Evolutionary conservation across 371 early-diverging fungal genomes (phyloP).

Genomic region (Syncephalastrum monosporum): DNA sequence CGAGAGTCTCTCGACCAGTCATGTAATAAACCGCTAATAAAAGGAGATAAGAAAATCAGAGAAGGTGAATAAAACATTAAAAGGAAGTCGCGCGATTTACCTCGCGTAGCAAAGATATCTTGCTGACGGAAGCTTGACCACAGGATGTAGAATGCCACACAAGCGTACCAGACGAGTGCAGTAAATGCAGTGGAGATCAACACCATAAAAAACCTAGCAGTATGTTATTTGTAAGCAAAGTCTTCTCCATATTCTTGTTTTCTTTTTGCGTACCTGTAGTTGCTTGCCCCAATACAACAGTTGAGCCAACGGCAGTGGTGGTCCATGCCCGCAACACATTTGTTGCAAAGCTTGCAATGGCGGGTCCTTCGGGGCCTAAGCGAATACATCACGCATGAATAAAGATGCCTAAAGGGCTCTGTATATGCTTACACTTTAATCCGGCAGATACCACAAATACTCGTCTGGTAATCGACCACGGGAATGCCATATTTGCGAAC

Average conservation of each 20-base stretch:
- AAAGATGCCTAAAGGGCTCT: neutral
- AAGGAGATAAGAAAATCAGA: too few relatives aligned
- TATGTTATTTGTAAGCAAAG: slow-evolving; percentile 6
- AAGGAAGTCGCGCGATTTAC: slow-evolving; percentile 10
- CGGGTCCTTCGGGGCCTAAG: slow-evolving; percentile 44
- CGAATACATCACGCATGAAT: neutral
- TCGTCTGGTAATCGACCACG: slow-evolving; percentile 61
- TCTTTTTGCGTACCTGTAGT: slow-evolving; percentile 49
- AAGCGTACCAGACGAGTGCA: slow-evolving; percentile 31
- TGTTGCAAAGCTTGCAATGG: slow-evolving; percentile 82
- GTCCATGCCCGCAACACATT: slow-evolving; percentile 79
- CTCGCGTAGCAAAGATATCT: slow-evolving; percentile 29
- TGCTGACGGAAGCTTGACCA: slow-evolving; percentile 33
- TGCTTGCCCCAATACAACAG: slow-evolving; percentile 74
- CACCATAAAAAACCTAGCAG: slow-evolving; percentile 26
- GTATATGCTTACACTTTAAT: slow-evolving; percentile 46
- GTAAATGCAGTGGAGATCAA: slow-evolving; percentile 26
- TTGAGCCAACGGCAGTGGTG: slow-evolving; percentile 86
- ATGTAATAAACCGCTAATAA: too few relatives aligned
- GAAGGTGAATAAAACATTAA: too few relatives aligned
- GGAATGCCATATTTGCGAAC: slow-evolving; percentile 66
- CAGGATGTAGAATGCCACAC: slow-evolving; percentile 22
- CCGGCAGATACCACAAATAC: slow-evolving; percentile 73
- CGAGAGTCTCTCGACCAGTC: too few relatives aligned
- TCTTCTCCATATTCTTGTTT: neutral